These are phyloP conservation scores for Plasmodium gonderi DNA, from an alignment of 169 alveolate genomes.

Conservation along the genomic window DNA sequence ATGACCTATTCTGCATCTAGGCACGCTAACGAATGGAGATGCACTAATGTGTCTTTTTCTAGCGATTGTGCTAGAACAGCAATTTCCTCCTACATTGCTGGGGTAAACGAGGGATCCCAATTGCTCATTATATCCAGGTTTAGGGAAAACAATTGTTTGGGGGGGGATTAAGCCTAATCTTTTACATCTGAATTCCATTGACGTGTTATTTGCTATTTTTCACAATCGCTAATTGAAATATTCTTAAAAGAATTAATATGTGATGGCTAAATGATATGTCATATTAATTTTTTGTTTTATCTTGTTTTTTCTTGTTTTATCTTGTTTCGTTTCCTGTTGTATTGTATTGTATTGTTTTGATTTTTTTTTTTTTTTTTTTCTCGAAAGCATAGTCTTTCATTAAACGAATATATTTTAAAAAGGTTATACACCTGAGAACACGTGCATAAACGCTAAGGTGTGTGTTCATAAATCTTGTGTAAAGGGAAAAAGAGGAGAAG, in stretches of 20 bases:
- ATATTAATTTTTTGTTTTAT: too few relatives aligned
- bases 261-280: not conserved
- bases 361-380: too few relatives aligned
- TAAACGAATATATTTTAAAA: not conserved
- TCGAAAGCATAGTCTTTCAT: not conserved
- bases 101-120: constrained; percentile 5
- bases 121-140: constrained; percentile 35
- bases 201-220: not conserved
- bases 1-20: constrained; percentile 18
- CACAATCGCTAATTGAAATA: not conserved
- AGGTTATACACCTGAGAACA: not conserved
- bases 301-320: too few relatives aligned
- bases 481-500: not conserved
- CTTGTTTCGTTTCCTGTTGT: too few relatives aligned
- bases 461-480: not conserved
- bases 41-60: not conserved
- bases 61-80: constrained; percentile 22
- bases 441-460: not conserved
- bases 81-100: not conserved
- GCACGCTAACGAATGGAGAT: constrained; percentile 19
- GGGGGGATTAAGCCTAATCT: not conserved
- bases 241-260: not conserved
- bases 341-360: too few relatives aligned
- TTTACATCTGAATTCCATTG: constrained; percentile 19
- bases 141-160: constrained; percentile 40